Evolutionary conservation across 768 basidiomycete genomes (phyloP), one percentile per base, ranked within the genome.

Genomic region (Kwoniella botswanensis): DNA sequence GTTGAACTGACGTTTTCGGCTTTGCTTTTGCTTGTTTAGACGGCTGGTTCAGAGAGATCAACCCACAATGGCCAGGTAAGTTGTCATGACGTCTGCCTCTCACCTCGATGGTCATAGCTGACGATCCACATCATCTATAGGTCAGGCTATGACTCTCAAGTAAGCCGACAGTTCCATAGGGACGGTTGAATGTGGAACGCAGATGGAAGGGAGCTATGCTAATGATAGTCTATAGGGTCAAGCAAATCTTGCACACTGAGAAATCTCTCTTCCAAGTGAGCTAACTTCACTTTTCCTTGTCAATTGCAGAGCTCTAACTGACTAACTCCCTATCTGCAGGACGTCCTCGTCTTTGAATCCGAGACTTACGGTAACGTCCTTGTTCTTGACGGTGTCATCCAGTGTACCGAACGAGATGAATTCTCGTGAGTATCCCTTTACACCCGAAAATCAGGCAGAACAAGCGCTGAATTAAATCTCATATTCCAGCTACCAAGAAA

Each of bases 291-390:
- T 35, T 35, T 35, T 35, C 35, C 35, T 6, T 35, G 6, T 9
- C 35, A 35, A 35, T 35, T 35, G 35, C 35, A 35, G 35, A 35
- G 35, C 35, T 35, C 35, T 35, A 35, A 35, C 35, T 35, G 35
- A 35, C 35, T 35, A 35, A 35, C 7, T 35, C 35, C 35, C 6
- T 35, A 35, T 35, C 7, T 35, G 35, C 35, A 82, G 83, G 96
- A 98, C 81, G 94, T 99, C 64, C 90, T 99, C 65, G 94, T 99
- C 65, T 98, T 98, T 80, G 90, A 94, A 83, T 94, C 93, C 0
- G 93, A 93, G 86, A 93, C 94, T 0, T 96, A 91, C 81, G 96
- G 96, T n/a, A 98, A 98, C 79, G 94, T 98, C 57, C 88, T 99
- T 67, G 90, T 95, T 21, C 89, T 99, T 41, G 96, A 99, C 82